Evolutionary conservation across 2,329 filamentous ascomycete species (phyloP), one percentile per base, ranked within the genome.

Genomic region (Phialemonium atrogriseum): DNA sequence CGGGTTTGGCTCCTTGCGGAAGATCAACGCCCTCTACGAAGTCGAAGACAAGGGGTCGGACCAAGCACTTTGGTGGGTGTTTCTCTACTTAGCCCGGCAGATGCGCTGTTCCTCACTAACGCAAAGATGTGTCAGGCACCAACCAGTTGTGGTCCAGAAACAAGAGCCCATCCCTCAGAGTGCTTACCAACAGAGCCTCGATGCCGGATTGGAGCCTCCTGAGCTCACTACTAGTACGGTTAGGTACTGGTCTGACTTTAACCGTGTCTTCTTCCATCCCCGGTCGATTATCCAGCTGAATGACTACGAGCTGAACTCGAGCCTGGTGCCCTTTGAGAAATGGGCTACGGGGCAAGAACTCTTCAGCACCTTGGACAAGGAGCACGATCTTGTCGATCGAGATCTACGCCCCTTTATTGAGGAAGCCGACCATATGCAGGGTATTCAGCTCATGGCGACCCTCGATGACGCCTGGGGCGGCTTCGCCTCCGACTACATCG

Each of bases 161-260:
- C 70, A 85, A 47, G 54, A 70, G 30, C 67, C 70, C 7, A 84
- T 96, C 32, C 61, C 69, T 22, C 74, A 73, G 37, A 86, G 75
- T 49, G 65, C 76, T 27, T 96, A 94, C 54, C 86, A 93, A 49
- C 70, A 75, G 48, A 81, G 77, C 41, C 73, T 96, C 4, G 84
- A 95, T 44, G 59, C 75, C 18, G 87, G 86, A 14, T 52, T 71
- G 5, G 55, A 72, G 4, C 68, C 79, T 5, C 73, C 82, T 0
- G 60, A 66, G 32, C 68, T 94, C 13, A 80, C 70, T 2, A 67
- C 77, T 2, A 72, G 77, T 6, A 72, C 74, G 9, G 83, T 96
- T n/a, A 76, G 86, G 33, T 96, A 91, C 60, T 98, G 91, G 89
- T 94, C 87, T 19, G 91, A 98, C 56, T 96, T 87, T 58, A 93